Percentiles rank a stretch among this genome's conserved stretches.
These are phyloP conservation scores for Botrytis elliptica DNA, from an alignment of 2,329 filamentous ascomycete species.

Conservation along the genomic window DNA sequence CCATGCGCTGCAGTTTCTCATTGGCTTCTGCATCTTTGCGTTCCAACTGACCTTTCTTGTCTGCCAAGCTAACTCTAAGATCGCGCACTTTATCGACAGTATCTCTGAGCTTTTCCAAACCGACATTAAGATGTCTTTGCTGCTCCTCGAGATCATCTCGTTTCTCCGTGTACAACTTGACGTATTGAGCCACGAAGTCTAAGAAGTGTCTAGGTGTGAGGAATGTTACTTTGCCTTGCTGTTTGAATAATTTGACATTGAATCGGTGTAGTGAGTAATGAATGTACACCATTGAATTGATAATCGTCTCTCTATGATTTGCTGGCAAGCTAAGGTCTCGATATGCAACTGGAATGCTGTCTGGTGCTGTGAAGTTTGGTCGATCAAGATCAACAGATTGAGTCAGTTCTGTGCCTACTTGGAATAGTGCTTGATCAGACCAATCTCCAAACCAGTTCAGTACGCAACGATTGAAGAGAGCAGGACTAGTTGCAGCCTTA, in stretches of 20 bases:
- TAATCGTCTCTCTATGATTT: slow-evolving; percentile 83
- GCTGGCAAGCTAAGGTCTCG: slow-evolving; percentile 80
- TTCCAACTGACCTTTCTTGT: slow-evolving; percentile 92
- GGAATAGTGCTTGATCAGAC: slow-evolving; percentile 98
- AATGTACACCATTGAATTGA: slow-evolving; percentile 99
- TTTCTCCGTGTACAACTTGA: slow-evolving; percentile 96
- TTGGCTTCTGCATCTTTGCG: slow-evolving; percentile 94
- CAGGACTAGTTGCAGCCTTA: slow-evolving; percentile 95
- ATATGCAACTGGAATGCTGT: slow-evolving; percentile 91
- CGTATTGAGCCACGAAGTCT: slow-evolving; percentile 97
- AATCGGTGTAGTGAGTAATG: slow-evolving; percentile 92
- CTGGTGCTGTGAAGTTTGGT: slow-evolving; percentile 78
- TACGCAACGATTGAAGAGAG: slow-evolving; percentile 98
- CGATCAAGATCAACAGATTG: slow-evolving; percentile 95
- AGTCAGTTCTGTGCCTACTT: slow-evolving; percentile 93
- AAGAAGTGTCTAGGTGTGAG: slow-evolving; percentile 95
- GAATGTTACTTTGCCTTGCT: slow-evolving; percentile 90
- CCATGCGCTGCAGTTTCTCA: slow-evolving; percentile 95
- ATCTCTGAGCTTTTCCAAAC: slow-evolving; percentile 93
- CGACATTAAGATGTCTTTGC: slow-evolving; percentile 95
- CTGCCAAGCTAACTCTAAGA: slow-evolving; percentile 81
- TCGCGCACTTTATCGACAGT: slow-evolving; percentile 97
- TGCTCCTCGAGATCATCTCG: slow-evolving; percentile 98
- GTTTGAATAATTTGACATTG: slow-evolving; percentile 83
- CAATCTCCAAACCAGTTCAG: slow-evolving; percentile 99